Conservation (phyloP, 208 protist genomes). For the Phytomonas sp. region DNA sequence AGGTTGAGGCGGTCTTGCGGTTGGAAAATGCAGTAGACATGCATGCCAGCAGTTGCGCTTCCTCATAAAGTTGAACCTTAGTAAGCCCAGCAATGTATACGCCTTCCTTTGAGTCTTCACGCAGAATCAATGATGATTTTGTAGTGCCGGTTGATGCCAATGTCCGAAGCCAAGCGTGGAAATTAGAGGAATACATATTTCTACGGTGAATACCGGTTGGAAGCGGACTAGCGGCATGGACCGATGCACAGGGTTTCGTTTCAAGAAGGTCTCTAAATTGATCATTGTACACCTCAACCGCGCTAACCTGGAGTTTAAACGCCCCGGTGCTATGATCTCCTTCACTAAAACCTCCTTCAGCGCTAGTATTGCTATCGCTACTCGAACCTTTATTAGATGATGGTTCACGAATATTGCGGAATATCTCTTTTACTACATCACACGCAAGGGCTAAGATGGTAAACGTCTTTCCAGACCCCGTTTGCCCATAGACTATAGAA, state of each 20-base stretch:
- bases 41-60: constrained; percentile 56
- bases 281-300: constrained; percentile 95
- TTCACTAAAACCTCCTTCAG: not conserved
- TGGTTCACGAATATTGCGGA: constrained; percentile 51
- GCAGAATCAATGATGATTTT: constrained; percentile 42
- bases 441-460: constrained; percentile 76
- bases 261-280: constrained; percentile 78
- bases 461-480: constrained; percentile 92
- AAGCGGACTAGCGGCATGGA: not conserved
- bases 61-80: constrained; percentile 47
- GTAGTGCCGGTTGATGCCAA: not conserved
- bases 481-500: constrained; percentile 93
- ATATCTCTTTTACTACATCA: constrained; percentile 86
- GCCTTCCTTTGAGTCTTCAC: constrained; percentile 73
- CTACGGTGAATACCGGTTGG: no score
- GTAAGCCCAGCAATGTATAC: constrained; percentile 78
- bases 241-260: not conserved
- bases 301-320: constrained; percentile 46
- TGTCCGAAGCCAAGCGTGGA: constrained; percentile 3
- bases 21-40: constrained; percentile 80
- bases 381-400: constrained; percentile 6
- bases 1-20: constrained; percentile 87
- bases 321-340: not conserved
- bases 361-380: not conserved
- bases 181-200: constrained; percentile 1